Conservation (phyloP, 352 stramenopile genomes). For the Phytopythium litorale region DNA sequence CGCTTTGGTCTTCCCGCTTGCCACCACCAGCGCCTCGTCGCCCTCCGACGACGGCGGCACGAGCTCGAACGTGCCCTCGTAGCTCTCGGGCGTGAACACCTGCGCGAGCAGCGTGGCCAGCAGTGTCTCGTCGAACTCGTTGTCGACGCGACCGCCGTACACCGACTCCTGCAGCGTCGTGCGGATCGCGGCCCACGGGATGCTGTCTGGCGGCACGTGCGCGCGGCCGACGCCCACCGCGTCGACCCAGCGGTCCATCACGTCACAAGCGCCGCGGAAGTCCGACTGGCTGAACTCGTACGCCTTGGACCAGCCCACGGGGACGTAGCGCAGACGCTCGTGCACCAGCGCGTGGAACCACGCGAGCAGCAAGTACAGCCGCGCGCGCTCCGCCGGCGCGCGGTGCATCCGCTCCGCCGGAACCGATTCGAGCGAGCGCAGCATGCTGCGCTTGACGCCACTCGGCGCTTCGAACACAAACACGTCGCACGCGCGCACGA, state of each 20-base stretch:
- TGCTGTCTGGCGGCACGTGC: constrained; percentile 93
- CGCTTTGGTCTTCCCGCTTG: constrained; percentile 88
- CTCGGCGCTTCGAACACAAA: constrained; percentile 98
- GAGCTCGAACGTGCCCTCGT: constrained; percentile 86
- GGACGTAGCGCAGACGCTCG: constrained; percentile 97
- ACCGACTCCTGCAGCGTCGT: constrained; percentile 95
- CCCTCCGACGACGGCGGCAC: constrained; percentile 57
- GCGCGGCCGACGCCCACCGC: constrained; percentile 71
- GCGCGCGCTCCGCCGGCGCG: constrained; percentile 80
- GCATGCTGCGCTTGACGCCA: constrained; percentile 96
- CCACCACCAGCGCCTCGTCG: constrained; percentile 61
- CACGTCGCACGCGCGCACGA: constrained; percentile 96
- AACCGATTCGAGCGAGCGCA: constrained; percentile 94
- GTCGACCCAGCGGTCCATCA: constrained; percentile 97
- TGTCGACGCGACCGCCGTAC: constrained; percentile 97
- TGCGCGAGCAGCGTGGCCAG: constrained; percentile 93
- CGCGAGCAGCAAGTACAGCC: constrained; percentile 96
- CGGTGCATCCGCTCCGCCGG: constrained; percentile 90
- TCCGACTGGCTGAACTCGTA: constrained; percentile 99
- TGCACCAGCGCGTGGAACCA: constrained; percentile 99
- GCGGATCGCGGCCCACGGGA: constrained; percentile 98
- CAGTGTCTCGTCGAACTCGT: constrained; percentile 95
- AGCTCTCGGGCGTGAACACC: constrained; percentile 94
- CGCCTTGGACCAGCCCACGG: constrained; percentile 97
- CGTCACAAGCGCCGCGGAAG: constrained; percentile 95